Conservation (phyloP, 2,329 filamentous ascomycete species). For the Alternaria brassicae region DNA sequence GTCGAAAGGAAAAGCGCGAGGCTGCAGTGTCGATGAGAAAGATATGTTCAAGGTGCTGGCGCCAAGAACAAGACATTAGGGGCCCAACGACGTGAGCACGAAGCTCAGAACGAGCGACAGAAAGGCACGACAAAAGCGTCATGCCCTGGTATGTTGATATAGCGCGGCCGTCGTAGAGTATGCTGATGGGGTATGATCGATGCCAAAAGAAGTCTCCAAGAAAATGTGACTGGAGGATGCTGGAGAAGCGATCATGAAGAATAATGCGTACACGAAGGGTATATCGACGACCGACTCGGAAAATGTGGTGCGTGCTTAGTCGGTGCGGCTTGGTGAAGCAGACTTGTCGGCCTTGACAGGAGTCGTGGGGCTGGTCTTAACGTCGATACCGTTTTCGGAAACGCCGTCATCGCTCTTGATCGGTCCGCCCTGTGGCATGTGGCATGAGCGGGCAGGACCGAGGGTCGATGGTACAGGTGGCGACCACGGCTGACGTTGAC, state of each 20-base stretch:
- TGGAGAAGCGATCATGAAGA: conserved; percentile 41
- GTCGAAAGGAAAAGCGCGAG: conserved; percentile 18
- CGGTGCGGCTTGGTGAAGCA: conserved; percentile 38
- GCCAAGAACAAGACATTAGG: conserved; percentile 31
- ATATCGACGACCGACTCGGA: conserved; percentile 14
- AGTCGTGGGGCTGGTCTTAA: conserved; percentile 45
- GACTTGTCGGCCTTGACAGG: conserved; percentile 41
- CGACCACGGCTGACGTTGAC: conserved; percentile 46
- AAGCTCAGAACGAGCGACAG: conserved; percentile 14
- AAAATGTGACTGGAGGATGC: conserved; percentile 33
- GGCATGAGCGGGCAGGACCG: conserved; percentile 41
- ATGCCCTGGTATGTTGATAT: conserved; percentile 21
- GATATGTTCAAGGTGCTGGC: conserved; percentile 28
- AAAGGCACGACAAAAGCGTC: conserved; percentile 26
- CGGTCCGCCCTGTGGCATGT: conserved; percentile 33
- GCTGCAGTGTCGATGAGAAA: conserved; percentile 22
- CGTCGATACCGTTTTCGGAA: conserved; percentile 40
- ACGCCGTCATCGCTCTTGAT: conserved; percentile 40
- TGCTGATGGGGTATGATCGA: conserved; percentile 22
- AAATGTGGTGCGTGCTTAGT: conserved; percentile 26
- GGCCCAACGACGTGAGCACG: conserved; percentile 22
- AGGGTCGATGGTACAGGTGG: conserved; percentile 46
- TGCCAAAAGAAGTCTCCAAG: conserved; percentile 28
- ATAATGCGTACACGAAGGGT: conserved; percentile 36
- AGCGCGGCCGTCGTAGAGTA: conserved; percentile 21